Conservation (phyloP, 2,329 filamentous ascomycete genomes). For the Aphanoascus verrucosus region DNA sequence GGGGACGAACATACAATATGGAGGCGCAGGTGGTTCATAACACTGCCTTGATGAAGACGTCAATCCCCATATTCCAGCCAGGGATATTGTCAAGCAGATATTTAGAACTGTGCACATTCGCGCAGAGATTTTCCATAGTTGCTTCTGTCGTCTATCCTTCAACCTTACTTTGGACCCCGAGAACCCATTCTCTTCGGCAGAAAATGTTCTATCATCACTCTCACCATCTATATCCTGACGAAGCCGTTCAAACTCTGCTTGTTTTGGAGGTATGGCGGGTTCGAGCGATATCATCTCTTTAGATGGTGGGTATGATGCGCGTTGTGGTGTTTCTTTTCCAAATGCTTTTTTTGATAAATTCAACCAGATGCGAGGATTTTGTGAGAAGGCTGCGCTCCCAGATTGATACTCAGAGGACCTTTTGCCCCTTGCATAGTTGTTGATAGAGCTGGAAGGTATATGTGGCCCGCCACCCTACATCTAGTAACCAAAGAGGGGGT, state of each 20-base stretch:
- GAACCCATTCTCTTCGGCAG: constrained; percentile 7
- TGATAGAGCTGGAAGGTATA: too few relatives aligned
- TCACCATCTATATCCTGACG: not conserved
- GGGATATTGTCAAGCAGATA: constrained; percentile 2
- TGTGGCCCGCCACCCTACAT: too few relatives aligned
- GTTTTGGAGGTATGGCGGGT: not conserved
- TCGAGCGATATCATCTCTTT: not conserved
- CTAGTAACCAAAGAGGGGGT: too few relatives aligned
- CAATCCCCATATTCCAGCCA: not conserved
- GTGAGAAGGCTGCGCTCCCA: not conserved
- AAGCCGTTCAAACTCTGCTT: not conserved
- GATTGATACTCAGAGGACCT: too few relatives aligned
- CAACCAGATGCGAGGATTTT: not conserved
- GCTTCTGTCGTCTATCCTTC: not conserved
- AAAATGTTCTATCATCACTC: not conserved
- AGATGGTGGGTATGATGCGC: not conserved
- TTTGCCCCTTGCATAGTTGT: too few relatives aligned
- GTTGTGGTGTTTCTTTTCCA: not conserved
- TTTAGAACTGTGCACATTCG: constrained; percentile 7
- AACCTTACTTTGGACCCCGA: not conserved
- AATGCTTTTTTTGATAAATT: not conserved
- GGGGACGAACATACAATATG: constrained; percentile 5
- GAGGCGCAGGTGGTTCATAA: constrained; percentile 1
- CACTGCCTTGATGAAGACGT: not conserved
- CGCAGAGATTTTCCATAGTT: constrained; percentile 7